Conservation (phyloP, 805 yeast genomes). For the Wickerhamiella slavikovae region DNA sequence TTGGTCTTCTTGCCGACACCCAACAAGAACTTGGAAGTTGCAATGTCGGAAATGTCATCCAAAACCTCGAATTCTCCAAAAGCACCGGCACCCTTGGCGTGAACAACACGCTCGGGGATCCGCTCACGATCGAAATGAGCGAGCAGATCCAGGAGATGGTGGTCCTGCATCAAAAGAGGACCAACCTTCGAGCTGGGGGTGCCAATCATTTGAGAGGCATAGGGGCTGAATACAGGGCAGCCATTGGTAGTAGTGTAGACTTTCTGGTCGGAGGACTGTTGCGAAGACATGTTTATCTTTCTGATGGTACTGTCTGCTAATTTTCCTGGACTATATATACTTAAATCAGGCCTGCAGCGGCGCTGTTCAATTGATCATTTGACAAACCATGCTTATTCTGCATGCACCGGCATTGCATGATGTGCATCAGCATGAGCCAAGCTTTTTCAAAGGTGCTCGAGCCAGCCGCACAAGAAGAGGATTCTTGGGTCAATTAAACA, state of each 20-base stretch:
- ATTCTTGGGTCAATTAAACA: no score
- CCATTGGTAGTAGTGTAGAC: conserved; percentile 32
- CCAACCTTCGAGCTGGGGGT: conserved; percentile 23
- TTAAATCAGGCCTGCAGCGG: no score
- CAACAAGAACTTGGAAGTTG: conserved; percentile 32
- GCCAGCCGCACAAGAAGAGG: no score
- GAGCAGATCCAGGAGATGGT: conserved; percentile 32
- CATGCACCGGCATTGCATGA: no score
- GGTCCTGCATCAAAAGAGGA: conserved; percentile 38
- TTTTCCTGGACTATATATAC: no score
- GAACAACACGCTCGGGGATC: conserved; percentile 47
- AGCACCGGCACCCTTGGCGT: conserved; percentile 48
- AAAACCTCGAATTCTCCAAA: conserved; percentile 38
- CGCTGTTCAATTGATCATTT: no score
- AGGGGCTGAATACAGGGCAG: conserved; percentile 33
- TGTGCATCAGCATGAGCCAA: no score
- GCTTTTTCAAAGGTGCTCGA: no score
- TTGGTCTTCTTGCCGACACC: conserved; percentile 64
- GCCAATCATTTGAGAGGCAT: conserved; percentile 32
- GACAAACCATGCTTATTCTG: no score
- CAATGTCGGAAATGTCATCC: conserved; percentile 33
- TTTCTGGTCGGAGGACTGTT: conserved; percentile 8
- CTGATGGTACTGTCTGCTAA: no score
- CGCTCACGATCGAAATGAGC: conserved; percentile 46
- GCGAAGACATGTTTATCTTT: neutral